phyloP scores from a whole-genome alignment of 169 alveolate species.

The Cryptosporidium baileyi region DNA sequence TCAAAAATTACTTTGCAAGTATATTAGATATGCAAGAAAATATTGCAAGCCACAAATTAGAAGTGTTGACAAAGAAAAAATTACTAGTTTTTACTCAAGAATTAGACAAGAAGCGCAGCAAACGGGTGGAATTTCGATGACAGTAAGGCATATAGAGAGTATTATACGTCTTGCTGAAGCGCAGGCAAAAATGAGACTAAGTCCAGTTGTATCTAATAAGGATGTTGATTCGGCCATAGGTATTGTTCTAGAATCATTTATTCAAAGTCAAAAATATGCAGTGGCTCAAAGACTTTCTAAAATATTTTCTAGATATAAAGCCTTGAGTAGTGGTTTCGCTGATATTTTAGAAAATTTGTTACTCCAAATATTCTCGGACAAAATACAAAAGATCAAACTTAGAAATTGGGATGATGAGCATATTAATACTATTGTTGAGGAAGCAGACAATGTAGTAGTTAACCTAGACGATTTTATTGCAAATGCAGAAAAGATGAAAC shows the following conservation, averaged over 20 bases:
- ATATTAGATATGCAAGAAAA: constrained; percentile 94
- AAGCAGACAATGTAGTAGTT: constrained; percentile 21
- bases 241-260: constrained; percentile 93
- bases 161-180: constrained; percentile 96
- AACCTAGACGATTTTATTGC: constrained; percentile 56
- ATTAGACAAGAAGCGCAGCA: constrained; percentile 92
- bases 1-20: constrained; percentile 93
- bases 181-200: constrained; percentile 94
- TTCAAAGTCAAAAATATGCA: constrained; percentile 92
- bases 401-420: constrained; percentile 62
- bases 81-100: constrained; percentile 90
- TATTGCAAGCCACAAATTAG: constrained; percentile 83
- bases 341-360: constrained; percentile 76
- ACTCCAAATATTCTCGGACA: constrained; percentile 47
- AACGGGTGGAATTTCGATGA: constrained; percentile 96
- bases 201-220: constrained; percentile 90
- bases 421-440: constrained; percentile 38
- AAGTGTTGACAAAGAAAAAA: constrained; percentile 88
- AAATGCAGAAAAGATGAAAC: constrained; percentile 59
- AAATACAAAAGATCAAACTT: constrained; percentile 33
- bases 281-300: constrained; percentile 89
- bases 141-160: constrained; percentile 95
- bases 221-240: constrained; percentile 98
- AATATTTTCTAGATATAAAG: constrained; percentile 84
- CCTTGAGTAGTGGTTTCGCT: constrained; percentile 83